Evolutionary conservation across 495 filamentous ascomycete species (phyloP), one percentile per base, ranked within the genome.

Genomic region (Glonium stellatum): DNA sequence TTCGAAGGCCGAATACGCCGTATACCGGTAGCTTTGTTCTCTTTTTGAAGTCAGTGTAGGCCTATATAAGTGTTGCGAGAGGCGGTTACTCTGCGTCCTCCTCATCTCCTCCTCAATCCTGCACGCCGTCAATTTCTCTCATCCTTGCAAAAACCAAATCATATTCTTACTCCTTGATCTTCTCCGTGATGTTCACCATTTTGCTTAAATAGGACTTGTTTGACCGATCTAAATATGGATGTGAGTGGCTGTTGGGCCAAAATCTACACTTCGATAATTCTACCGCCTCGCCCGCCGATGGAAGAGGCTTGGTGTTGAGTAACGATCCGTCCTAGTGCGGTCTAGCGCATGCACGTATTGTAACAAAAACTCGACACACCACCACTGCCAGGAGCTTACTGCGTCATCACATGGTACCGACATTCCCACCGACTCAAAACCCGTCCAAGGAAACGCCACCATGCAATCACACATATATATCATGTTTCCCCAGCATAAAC

Each of bases 81-180:
- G 36, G 49, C 50, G 60, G 76, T 76, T 83, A 93, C 90, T 96
- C 77, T 99, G 95, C 70, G 95, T 99, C 84, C 85, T 88, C 68
- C 81, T 84, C 95, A 99, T 99, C 87, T 99, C 95, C 79, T 93
- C 92, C 82, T 99, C 95, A 66, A 99, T 99, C 84, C 95, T 96
- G 63, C 19, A 53, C n/a, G 1, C 39, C 27, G 52, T 63, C 60
- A 58, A 63, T 55, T 31, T 59, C 61, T 60, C 57, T 18, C 64
- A 63, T 54, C 58, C 66, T 56, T 18, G 22, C 13, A 59, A 41
- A 49, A 4, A 59, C 53, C 34, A 56, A 25, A 62, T 11, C 15
- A 15, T 19, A 31, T 49, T 19, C 86, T 68, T 76, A 93, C 91
- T 96, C 91, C 78, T 97, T 99, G 77, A 99, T 99, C 82, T 96